Evolutionary conservation across 164 flowering plant species (phyloP).

Genomic region (Aristolochia contorta): DNA sequence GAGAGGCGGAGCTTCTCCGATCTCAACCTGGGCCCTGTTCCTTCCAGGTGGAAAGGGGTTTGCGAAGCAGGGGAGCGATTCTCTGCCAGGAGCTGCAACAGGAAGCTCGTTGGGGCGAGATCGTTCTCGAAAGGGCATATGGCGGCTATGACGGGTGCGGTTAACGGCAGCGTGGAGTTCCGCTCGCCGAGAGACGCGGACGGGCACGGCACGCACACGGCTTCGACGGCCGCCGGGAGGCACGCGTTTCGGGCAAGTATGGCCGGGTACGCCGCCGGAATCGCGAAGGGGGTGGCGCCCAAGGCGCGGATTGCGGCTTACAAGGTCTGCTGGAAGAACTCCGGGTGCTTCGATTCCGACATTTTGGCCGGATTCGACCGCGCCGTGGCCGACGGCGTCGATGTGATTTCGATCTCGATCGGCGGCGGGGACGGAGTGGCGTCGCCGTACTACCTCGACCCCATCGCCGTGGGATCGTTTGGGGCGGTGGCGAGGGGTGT

Average conservation of each 20-base stretch:
- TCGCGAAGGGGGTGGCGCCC: conserved; percentile 95
- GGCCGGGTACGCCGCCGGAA: conserved; percentile 76
- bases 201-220: conserved; percentile 97
- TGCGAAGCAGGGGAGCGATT: conserved; percentile 59
- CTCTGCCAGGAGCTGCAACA: conserved; percentile 38
- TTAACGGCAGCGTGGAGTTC: conserved; percentile 55
- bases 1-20: conserved; percentile 86
- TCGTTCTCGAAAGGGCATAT: conserved; percentile 73
- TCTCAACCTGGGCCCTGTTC: conserved; percentile 65
- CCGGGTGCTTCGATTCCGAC: conserved; percentile 89
- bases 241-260: conserved; percentile 59
- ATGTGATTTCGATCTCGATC: conserved; percentile 75
- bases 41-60: conserved; percentile 61
- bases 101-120: conserved; percentile 79
- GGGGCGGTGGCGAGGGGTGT: conserved; percentile 56
- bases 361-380: conserved; percentile 81
- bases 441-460: conserved; percentile 70
- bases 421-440: conserved; percentile 78
- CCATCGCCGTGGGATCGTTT: conserved; percentile 70
- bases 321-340: conserved; percentile 82
- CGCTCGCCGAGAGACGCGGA: conserved; percentile 85
- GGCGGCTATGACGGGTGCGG: conserved; percentile 31
- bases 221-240: conserved; percentile 87
- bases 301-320: conserved; percentile 78
- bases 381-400: conserved; percentile 85